Evolutionary conservation across 1,139 yeast species (phyloP).

Genomic region (Pichiaceae sp.): DNA sequence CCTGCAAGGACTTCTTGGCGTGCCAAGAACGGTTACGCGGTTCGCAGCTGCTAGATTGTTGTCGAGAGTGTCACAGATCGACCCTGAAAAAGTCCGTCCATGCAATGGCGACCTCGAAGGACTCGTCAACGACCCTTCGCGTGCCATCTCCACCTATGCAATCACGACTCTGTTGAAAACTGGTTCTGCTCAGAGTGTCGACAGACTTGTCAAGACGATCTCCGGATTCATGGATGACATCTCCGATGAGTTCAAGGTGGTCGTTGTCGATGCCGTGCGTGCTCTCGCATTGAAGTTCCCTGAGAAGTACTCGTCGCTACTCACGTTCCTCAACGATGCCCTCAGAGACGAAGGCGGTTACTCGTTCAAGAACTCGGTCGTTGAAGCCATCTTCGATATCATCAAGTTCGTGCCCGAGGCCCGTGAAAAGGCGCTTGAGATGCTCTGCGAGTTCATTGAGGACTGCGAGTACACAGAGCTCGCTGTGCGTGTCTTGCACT

Average conservation of each 20-base stretch:
- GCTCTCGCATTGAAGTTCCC: slow-evolving; percentile 92
- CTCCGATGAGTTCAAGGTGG: slow-evolving; percentile 90
- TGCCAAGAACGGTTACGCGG: slow-evolving; percentile 84
- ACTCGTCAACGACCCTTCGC: slow-evolving; percentile 78
- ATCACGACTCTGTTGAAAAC: slow-evolving; percentile 93
- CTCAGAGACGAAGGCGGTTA: slow-evolving; percentile 89
- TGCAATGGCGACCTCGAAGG: slow-evolving; percentile 79
- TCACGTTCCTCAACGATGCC: slow-evolving; percentile 73
- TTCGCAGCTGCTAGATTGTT: slow-evolving; percentile 90
- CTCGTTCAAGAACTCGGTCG: slow-evolving; percentile 71
- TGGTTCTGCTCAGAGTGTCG: slow-evolving; percentile 87
- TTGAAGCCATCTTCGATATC: slow-evolving; percentile 87
- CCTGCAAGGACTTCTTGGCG: slow-evolving; percentile 70
- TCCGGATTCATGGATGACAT: slow-evolving; percentile 88
- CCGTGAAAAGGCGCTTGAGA: slow-evolving; percentile 78
- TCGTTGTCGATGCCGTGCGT: slow-evolving; percentile 91
- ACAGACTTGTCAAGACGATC: slow-evolving; percentile 80
- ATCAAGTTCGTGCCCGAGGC: slow-evolving; percentile 82
- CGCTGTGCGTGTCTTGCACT: slow-evolving; percentile 81
- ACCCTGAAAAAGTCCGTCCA: slow-evolving; percentile 70
- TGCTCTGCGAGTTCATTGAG: slow-evolving; percentile 92
- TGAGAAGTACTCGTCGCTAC: slow-evolving; percentile 74
- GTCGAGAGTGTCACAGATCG: slow-evolving; percentile 73
- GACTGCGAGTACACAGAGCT: slow-evolving; percentile 96
- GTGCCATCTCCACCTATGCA: slow-evolving; percentile 97